These are phyloP conservation scores for Nephromyces sp. DNA, from an alignment of 169 alveolate genomes.

Conservation along the genomic window DNA sequence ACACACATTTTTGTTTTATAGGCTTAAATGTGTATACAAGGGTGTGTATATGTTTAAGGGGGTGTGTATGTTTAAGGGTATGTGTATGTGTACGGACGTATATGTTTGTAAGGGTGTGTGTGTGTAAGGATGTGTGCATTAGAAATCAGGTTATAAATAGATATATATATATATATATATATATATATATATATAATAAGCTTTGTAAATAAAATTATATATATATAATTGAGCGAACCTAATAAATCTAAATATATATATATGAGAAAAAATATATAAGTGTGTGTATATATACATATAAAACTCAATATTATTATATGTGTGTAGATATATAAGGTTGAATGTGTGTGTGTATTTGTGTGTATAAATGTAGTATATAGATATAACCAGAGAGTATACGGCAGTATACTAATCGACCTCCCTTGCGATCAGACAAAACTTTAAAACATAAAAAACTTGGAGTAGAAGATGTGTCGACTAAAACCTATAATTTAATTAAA, in stretches of 20 bases:
- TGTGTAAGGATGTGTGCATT: too few species aligned
- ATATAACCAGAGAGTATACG: conserved; percentile 8
- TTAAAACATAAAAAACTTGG: neutral
- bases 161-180: neutral
- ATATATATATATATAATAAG: neutral
- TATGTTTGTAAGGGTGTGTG: neutral
- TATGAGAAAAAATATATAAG: neutral
- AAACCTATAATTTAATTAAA: neutral
- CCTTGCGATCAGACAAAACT: conserved; percentile 8
- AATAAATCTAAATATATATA: neutral
- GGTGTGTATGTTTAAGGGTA: neutral
- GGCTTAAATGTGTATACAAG: neutral
- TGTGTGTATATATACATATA: neutral
- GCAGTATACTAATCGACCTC: conserved; percentile 13
- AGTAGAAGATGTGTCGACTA: neutral
- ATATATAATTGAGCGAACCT: neutral
- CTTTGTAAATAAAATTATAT: neutral
- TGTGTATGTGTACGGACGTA: neutral
- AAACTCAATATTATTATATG: neutral
- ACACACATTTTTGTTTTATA: too few species aligned
- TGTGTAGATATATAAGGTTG: neutral
- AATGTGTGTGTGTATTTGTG: neutral
- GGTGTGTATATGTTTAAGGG: too few species aligned
- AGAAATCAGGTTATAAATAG: neutral
- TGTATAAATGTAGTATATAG: neutral